Conservation (phyloP, 1,139 yeast genomes). For the Sugiyamaella novakii region DNA sequence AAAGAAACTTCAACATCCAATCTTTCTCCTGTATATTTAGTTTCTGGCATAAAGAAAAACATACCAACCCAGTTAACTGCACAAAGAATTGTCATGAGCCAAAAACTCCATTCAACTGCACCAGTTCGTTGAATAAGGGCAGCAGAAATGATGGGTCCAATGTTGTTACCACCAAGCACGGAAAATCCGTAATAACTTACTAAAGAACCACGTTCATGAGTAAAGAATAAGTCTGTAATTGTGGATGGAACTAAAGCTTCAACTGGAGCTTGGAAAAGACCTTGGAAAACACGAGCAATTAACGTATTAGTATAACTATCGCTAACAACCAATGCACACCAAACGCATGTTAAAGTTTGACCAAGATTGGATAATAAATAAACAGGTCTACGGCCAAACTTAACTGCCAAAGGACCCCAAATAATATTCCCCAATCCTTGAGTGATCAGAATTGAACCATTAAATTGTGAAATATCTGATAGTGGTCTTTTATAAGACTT, state of each 20-base stretch:
- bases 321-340: slow-evolving; percentile 12
- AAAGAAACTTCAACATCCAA: slow-evolving; percentile 3
- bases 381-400: slow-evolving; percentile 14
- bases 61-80: slow-evolving; percentile 9
- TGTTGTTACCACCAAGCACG: slow-evolving; percentile 4
- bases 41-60: slow-evolving; percentile 12
- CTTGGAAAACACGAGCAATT: slow-evolving; percentile 13
- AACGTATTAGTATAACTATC: slow-evolving; percentile 11
- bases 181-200: slow-evolving; percentile 11
- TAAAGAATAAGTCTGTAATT: slow-evolving; percentile 7
- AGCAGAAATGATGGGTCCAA: slow-evolving; percentile 12
- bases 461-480: slow-evolving; percentile 8
- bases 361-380: slow-evolving; percentile 11
- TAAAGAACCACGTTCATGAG: slow-evolving; percentile 10
- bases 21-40: slow-evolving; percentile 8
- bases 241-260: slow-evolving; percentile 15
- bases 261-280: slow-evolving; percentile 13
- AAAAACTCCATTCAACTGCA: slow-evolving; percentile 12
- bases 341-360: slow-evolving; percentile 10
- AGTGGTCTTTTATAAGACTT: slow-evolving; percentile 8
- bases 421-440: slow-evolving; percentile 10
- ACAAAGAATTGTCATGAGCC: slow-evolving; percentile 14
- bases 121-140: slow-evolving; percentile 13
- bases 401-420: slow-evolving; percentile 14
- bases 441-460: slow-evolving; percentile 7